Base-by-base conservation (phyloP, 768 basidiomycete species). In the Mycena latifolia region DNA sequence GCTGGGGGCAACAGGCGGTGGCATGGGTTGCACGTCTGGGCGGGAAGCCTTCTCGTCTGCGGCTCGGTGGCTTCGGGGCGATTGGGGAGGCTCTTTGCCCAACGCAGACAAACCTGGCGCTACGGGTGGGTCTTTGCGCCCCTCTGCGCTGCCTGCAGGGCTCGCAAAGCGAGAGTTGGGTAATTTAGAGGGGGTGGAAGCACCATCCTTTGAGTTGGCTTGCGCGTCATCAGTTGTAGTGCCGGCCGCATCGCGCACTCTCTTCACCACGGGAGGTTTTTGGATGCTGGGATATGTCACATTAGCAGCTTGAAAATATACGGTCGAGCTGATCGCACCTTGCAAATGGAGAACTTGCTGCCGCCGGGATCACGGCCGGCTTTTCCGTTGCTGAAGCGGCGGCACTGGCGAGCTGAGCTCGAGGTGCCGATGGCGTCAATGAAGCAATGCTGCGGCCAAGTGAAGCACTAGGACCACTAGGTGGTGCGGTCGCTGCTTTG, bases 1-100 rank as follows among this genome's bases (percentile, higher is more conserved):
- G 71, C 93, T 94, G 2, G 93, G 93, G 52, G 83, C 88, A 27
- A 80, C 83, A 20, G 93, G 93, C 5, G 94, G 93, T 15, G 91
- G 92, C 92, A 95, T 94, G 37, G 86, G 83, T n/a, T 72, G 75
- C 31, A 73, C 73, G 56, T 82, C 84, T 18, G 71, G 69, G 29
- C 81, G 81, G 25, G 73, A 62, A 37, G 70, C 69, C 51, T 78
- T 79, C 39, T 85, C 84, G 17, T 88, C 88, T 8, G 63, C 53
- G 60, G 76, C 76, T 54, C 79, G 80, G 53, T 78, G 75, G 33
- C 72, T 68, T 45, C 80, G 81, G 35, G 84, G 82, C 11, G 81
- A 78, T 54, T 82, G 74, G 20, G 77, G 72, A 12, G 75, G 65
- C 67, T 85, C 77, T 51, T 76, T 73, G 31, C 72, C 67, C 43